Percentiles rank a stretch among this genome's conserved stretches.
These are phyloP conservation scores for Globisporangium barbulae DNA, from an alignment of 352 stramenopile genomes.

Conservation along the genomic window DNA sequence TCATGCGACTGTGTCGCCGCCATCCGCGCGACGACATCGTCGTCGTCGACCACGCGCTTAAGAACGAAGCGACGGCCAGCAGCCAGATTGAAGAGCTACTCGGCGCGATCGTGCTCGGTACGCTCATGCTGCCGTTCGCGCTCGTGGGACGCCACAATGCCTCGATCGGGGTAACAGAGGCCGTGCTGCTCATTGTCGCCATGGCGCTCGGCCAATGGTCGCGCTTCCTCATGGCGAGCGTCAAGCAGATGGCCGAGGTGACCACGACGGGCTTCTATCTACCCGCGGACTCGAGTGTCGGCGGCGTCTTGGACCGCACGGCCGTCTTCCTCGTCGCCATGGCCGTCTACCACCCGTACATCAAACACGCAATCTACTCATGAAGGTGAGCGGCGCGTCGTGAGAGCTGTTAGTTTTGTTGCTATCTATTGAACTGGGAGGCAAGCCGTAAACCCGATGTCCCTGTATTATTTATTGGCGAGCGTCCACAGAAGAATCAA, in stretches of 20 bases:
- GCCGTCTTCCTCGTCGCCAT: slow-evolving; percentile 40
- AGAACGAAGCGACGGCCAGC: slow-evolving; percentile 22
- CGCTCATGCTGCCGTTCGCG: slow-evolving; percentile 32
- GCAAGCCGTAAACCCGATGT: background rate
- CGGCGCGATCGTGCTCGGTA: slow-evolving; percentile 29
- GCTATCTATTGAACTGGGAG: slow-evolving; percentile 11
- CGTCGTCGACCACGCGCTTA: slow-evolving; percentile 11
- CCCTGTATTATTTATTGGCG: background rate
- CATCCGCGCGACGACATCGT: slow-evolving; percentile 23
- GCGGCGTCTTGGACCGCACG: slow-evolving; percentile 43
- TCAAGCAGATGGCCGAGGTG: slow-evolving; percentile 44
- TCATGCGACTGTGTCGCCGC: slow-evolving; percentile 21
- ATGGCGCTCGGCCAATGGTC: slow-evolving; percentile 40
- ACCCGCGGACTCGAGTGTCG: slow-evolving; percentile 21
- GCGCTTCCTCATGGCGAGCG: slow-evolving; percentile 29
- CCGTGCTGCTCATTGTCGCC: slow-evolving; percentile 38
- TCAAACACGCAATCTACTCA: slow-evolving; percentile 29
- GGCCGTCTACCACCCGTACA: slow-evolving; percentile 50
- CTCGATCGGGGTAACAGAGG: slow-evolving; percentile 29
- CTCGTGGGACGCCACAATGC: slow-evolving; percentile 19
- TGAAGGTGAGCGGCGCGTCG: background rate
- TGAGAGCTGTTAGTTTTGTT: slow-evolving; percentile 3
- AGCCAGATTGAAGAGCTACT: slow-evolving; percentile 26
- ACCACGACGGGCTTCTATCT: slow-evolving; percentile 47
- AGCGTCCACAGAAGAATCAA: background rate